Base-by-base conservation (phyloP, 345 rosid genomes). In the Acer negundo region DNA sequence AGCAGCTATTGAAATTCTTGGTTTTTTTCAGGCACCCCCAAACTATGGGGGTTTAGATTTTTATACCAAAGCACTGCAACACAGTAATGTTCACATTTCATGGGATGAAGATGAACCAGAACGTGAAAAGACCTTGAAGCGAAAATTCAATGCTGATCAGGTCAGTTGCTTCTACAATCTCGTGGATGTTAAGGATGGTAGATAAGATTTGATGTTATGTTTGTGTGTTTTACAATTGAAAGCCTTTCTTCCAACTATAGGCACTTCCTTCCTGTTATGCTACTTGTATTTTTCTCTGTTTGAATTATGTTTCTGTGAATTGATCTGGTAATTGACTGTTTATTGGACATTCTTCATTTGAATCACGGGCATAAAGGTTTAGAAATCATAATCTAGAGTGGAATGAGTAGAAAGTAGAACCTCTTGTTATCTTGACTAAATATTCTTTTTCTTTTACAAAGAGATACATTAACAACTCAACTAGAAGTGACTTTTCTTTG, bases 101-200 rank as follows among this genome's bases (percentile, higher is more conserved):
- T 96, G 99, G 99, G 99, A 94, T 86, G 99, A 92, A 61, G 99
- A 96, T 88, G 98, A 94, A 80, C 98, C 98, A 6, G 89, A 92
- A 53, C 97, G 98, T 19, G 80, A 80, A 11, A 96, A 86, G 86
- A 89, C 96, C 62, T 85, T 96, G 83, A 94, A 87, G 53, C 88
- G 87, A 80, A 91, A 88, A 80, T 89, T 92, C 75, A 91, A 86
- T 71, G 86, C 87, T 70, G 97, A 92, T 55, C 97, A 96, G 97
- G 98, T 91, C 20, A 10, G 10, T 17, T 26, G 31, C 51, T 58
- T 38, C 38, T 24, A 35, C 44, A 65, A 15, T 65, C 46, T 31
- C 35, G 55, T 31, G 44, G n/a, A 65, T 65, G 46, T 67, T 3
- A 67, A 53, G 9, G 71, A 22, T 20, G 28, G 71, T 67, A 67